A percentile compares a stretch with the other conserved stretches of the same genome.
Conservation (phyloP, 495 filamentous ascomycete species). For the Penicillium paxilli region DNA sequence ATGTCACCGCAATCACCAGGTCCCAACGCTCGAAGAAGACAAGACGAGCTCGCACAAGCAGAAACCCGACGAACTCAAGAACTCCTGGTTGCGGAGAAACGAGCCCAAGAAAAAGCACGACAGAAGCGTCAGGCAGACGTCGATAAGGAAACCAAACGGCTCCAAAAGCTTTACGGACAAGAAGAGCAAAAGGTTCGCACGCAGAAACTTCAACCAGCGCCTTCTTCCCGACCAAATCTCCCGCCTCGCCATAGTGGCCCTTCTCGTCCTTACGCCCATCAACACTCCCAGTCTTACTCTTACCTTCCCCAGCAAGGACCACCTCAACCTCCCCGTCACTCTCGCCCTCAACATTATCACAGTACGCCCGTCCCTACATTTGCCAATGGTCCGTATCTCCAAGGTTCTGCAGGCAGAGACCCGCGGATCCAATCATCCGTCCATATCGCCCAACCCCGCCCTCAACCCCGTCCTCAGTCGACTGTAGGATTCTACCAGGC, state of each 20-base stretch:
- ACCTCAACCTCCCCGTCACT: conserved; percentile 10
- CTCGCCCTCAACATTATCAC: conserved; percentile 12
- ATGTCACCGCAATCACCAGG: conserved; percentile 15
- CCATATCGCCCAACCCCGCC: conserved; percentile 15
- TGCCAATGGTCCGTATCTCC: conserved; percentile 17
- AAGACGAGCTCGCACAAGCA: conserved; percentile 56
- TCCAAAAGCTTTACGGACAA: conserved; percentile 70
- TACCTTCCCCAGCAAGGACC: conserved; percentile 2
- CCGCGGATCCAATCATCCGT: conserved; percentile 23
- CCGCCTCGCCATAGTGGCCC: conserved; percentile 21
- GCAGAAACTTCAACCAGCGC: conserved; percentile 22
- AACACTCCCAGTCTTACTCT: conserved; percentile 17
- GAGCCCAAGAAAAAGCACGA: conserved; percentile 54
- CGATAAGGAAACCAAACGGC: conserved; percentile 79
- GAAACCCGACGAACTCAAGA: conserved; percentile 71
- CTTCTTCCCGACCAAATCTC: conserved; percentile 27
- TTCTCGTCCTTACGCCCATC: conserved; percentile 14
- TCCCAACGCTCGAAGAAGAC: conserved; percentile 19
- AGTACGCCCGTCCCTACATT: conserved; percentile 8
- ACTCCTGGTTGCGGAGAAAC: conserved; percentile 71
- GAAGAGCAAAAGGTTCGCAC: conserved; percentile 43
- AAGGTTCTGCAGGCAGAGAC: conserved; percentile 8
- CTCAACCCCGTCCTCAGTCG: conserved; percentile 20
- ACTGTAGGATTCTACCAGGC: conserved; percentile 17
- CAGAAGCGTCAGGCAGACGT: conserved; percentile 69